Evolutionary conservation across 2,329 filamentous ascomycete genomes (phyloP).

Genomic region (Chaetomium sp.): DNA sequence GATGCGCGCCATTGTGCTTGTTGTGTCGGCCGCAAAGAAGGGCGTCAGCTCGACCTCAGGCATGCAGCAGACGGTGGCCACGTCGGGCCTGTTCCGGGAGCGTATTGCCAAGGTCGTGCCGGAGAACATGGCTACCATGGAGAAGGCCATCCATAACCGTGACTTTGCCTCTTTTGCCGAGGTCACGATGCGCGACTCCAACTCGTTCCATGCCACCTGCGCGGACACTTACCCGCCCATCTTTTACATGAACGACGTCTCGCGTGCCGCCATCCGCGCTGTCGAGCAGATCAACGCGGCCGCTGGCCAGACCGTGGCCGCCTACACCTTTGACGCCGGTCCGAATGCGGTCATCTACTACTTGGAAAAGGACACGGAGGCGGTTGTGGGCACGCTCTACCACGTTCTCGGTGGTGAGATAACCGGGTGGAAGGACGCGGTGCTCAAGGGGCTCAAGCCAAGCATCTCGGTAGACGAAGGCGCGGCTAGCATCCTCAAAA

Average conservation of each 20-base stretch:
- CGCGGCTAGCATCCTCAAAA: constrained; percentile 60
- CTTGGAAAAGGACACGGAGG: constrained; percentile 65
- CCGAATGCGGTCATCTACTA: constrained; percentile 98
- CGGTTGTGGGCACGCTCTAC: constrained; percentile 74
- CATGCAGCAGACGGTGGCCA: constrained; percentile 95
- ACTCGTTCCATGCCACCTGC: constrained; percentile 93
- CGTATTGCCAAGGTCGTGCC: constrained; percentile 74
- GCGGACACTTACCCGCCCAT: constrained; percentile 95
- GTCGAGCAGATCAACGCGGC: constrained; percentile 83
- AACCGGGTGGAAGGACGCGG: constrained; percentile 64
- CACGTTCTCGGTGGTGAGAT: constrained; percentile 49
- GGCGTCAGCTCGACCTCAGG: constrained; percentile 86
- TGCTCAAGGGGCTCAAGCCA: constrained; percentile 42
- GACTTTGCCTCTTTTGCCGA: constrained; percentile 85
- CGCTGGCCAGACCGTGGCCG: constrained; percentile 73
- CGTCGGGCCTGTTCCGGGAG: constrained; percentile 77
- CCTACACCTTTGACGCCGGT: constrained; percentile 96
- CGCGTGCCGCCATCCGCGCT: constrained; percentile 74
- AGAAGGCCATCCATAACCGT: constrained; percentile 66
- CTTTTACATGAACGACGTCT: constrained; percentile 97
- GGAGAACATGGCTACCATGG: constrained; percentile 75
- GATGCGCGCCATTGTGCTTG: constrained; percentile 88
- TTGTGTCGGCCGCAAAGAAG: constrained; percentile 92
- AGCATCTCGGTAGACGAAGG: constrained; percentile 57
- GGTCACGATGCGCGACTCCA: constrained; percentile 93